Evolutionary conservation across 2,329 filamentous ascomycete species (phyloP), one percentile per base, ranked within the genome.

Genomic region (Alternaria burnsii): DNA sequence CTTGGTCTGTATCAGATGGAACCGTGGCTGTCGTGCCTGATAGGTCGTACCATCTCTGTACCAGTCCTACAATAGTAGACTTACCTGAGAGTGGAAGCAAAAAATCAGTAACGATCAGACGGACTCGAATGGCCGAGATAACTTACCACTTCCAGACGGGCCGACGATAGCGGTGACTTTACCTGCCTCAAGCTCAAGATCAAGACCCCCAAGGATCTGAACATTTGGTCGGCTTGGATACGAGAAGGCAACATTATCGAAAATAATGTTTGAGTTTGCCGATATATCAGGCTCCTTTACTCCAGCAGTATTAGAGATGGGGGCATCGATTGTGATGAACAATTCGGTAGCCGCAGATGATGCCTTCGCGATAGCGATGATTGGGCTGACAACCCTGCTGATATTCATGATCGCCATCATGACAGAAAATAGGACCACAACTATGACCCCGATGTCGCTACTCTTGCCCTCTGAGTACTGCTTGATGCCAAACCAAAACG

Each of bases 121-220:
- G 5, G 12, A 32, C 7, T 24, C 11, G 18, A 4, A 42, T 20
- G 10, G 3, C 5, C 9, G 5, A 9, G 18, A 26, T 4, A 14
- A 41, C 58, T 56, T 41, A 59, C 58, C 58, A 52, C 58, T 59
- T 18, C 62, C 62, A 3, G 88, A 91, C 0, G 89, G 86, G 0
- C 91, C 91, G 20, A 93, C 90, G 18, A 93, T 89, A 2, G 91
- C 91, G 0, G 89, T 92, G 2, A 89, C 85, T 70, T 91, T 90
- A 20, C 89, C 88, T 8, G 86, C 82, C 60, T 86, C 82, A 56
- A 92, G 86, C 0, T 76, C 80, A 9, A 91, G 77, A 67, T 84
- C 82, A 3, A 92, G 75, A 3, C 83, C 78, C 66, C 90, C 84
- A 1, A 92, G 76, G 0, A 92, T 86, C 68, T 87, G 87, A 61